Evolutionary conservation across 2,329 filamentous ascomycete species (phyloP), one percentile per base, ranked within the genome.

Genomic region (Macrophomina phaseolina): DNA sequence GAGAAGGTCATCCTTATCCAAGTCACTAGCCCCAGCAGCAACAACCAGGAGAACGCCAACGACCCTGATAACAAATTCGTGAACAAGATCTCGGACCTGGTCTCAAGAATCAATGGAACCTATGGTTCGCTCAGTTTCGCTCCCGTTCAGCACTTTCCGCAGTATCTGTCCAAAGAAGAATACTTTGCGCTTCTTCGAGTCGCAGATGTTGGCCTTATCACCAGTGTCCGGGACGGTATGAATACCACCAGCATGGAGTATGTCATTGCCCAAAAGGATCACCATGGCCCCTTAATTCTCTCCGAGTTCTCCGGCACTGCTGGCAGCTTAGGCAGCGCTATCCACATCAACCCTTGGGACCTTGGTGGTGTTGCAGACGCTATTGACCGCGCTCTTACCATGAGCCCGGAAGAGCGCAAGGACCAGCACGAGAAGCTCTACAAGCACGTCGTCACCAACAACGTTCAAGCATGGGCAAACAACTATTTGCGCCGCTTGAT

Each of bases 311-410:
- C 94, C 69, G 94, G 94, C 67, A 97, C 94, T 0, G 93, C 94
- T 38, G 92, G 92, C 64, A 95, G 90, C 66, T 85, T 98, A 45
- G 87, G 87, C 69, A 91, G 91, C 74, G 94, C 94, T 38, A 93
- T 97, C 69, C 93, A 97, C 79, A 97, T 98, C 83, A 98, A 98
- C 80, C 94, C 94, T 1, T 98, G 94, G 93, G 93, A 97, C 76
- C 85, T 94, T 65, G 88, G 86, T 32, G 92, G 91, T 42, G 94
- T 97, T 14, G 94, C 94, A 4, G 87, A 90, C 63, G 89, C 93
- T 70, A 94, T 98, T 76, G 87, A 97, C 74, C 82, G 88, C 64
- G 94, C 93, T 4, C 84, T 98, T 67, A 90, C 86, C 32, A 94
- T 97, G 91, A 81, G 88, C 0, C 78, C 84, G 1, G 85, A 88